A percentile compares a stretch with the other conserved stretches of the same genome.
Evolutionary conservation across 352 stramenopile genomes (phyloP).

Genomic region (Pythium apleroticum): DNA sequence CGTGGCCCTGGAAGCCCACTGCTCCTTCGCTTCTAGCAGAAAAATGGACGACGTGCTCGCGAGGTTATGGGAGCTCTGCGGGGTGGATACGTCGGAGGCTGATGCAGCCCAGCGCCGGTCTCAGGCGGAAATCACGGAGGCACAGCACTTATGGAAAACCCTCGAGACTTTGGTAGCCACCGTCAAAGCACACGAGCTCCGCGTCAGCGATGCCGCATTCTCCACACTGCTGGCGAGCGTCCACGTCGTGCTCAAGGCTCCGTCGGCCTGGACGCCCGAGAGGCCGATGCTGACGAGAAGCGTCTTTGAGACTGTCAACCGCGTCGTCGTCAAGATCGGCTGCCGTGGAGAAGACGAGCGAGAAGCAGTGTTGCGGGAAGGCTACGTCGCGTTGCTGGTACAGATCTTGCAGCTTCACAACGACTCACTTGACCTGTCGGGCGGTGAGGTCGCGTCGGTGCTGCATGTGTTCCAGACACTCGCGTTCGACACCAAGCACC

Average conservation of each 20-base stretch:
- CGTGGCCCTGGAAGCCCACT: not conserved
- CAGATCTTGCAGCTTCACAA: constrained; percentile 23
- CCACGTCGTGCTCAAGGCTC: constrained; percentile 35
- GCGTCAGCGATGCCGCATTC: constrained; percentile 38
- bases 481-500: constrained; percentile 41
- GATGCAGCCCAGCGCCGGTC: not conserved
- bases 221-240: constrained; percentile 42
- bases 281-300: constrained; percentile 26
- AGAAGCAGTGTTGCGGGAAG: constrained; percentile 39
- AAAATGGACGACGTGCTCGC: constrained; percentile 27
- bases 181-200: constrained; percentile 32
- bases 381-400: constrained; percentile 39
- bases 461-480: constrained; percentile 56
- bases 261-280: constrained; percentile 27
- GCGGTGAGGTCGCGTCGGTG: constrained; percentile 22
- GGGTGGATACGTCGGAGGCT: not conserved
- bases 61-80: constrained; percentile 20
- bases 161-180: constrained; percentile 50
- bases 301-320: constrained; percentile 43
- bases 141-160: constrained; percentile 51
- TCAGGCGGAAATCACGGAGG: constrained; percentile 35
- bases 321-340: constrained; percentile 41
- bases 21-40: not conserved
- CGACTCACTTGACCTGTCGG: constrained; percentile 4
- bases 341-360: constrained; percentile 51